Evolutionary conservation across 2,329 filamentous ascomycete genomes (phyloP), one percentile per base, ranked within the genome.

Genomic region (Ceratocystis alfenasii): DNA sequence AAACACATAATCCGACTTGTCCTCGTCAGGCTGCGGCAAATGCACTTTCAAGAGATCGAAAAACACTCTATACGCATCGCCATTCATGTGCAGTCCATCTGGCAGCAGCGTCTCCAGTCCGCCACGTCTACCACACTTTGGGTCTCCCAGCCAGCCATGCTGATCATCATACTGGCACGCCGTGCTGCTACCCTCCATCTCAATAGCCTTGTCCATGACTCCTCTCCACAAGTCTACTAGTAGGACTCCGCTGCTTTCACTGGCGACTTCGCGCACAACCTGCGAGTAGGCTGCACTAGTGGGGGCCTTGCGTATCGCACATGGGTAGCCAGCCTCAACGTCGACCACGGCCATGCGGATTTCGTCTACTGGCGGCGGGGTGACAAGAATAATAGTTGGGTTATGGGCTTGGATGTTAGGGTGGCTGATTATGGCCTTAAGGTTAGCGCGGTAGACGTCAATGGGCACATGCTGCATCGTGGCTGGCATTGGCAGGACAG

Each of bases 301-400:
- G 70, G 75, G 77, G 20, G 79, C 78, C 61, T 76, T 77, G 70
- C 78, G 81, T 66, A 74, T 78, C 50, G 72, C 72, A 64, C 75
- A 72, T 5, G 74, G 71, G 69, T 78, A 79, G 8, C 82, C 82
- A 68, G 77, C 74, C 1, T 71, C 75, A 20, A 77, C 72, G 72
- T 83, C 81, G 44, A 79, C 74, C 68, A 72, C 72, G 64, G 78
- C 78, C 46, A 83, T 76, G 68, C 86, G 82, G 73, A 90, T 86
- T 75, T 95, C 87, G 71, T 96, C 88, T 63, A 95, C 75, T 0
- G 91, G 91, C 1, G 92, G 89, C 30, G 93, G 90, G 0, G 90
- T 88, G 61, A 96, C 80, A 5, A 97, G 78, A 57, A 96, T 79
- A 65, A 91, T 86, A 64, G 83, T 84, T 30, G 89, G 85, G 45